Evolutionary conservation across 1,284 basidiomycete species (phyloP).

Genomic region (Xerocomus minutiporus): DNA sequence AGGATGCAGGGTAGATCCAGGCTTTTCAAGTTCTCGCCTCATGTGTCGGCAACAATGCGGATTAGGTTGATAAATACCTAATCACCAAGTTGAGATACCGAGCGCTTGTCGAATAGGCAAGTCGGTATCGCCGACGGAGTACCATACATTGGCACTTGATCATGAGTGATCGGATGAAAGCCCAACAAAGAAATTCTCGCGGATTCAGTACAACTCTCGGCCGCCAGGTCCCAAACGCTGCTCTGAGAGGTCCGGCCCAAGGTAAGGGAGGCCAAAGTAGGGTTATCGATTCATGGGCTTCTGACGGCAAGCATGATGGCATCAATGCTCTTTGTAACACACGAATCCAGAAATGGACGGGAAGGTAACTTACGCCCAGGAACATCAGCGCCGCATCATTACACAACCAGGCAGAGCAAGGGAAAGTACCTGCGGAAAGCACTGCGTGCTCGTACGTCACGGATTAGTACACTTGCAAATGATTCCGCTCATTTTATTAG

Average conservation of each 20-base stretch:
- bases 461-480: neutral
- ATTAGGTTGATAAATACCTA: neutral
- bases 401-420: neutral
- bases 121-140: neutral
- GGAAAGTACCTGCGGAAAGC: neutral
- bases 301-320: neutral
- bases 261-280: neutral
- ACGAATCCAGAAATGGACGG: neutral
- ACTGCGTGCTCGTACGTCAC: neutral
- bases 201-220: neutral
- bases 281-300: neutral
- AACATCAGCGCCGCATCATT: neutral
- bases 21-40: slow-evolving; percentile 1
- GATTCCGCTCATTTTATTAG: neutral
- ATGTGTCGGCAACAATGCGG: neutral
- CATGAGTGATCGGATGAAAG: too few species aligned
- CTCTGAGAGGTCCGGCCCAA: neutral
- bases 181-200: neutral
- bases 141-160: neutral
- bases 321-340: neutral
- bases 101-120: neutral
- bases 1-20: neutral
- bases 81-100: neutral
- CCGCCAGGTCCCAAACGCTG: neutral
- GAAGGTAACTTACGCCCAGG: neutral